These are phyloP conservation scores for Biancaea sappan DNA, from an alignment of 306 rosid species.

Conservation along the genomic window DNA sequence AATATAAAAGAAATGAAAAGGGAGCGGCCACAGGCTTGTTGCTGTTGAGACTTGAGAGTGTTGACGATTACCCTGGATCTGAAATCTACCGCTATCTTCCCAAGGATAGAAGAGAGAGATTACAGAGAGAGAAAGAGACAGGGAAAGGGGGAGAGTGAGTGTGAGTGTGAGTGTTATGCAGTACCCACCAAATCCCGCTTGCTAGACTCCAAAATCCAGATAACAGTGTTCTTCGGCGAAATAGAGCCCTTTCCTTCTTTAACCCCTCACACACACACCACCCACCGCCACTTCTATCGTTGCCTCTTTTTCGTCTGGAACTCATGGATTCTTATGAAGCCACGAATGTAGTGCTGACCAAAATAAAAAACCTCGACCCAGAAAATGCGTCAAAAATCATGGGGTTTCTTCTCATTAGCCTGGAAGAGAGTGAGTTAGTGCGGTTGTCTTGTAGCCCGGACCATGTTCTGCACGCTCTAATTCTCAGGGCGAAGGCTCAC, in stretches of 20 bases:
- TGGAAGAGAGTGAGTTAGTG: conserved; percentile 70
- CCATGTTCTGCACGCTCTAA: conserved; percentile 53
- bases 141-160: neutral
- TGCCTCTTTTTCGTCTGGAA: neutral
- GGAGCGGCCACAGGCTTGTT: neutral
- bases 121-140: conserved; percentile 42
- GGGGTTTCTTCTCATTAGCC: conserved; percentile 80
- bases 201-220: conserved; percentile 47
- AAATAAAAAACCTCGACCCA: conserved; percentile 72
- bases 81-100: conserved; percentile 55
- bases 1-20: neutral
- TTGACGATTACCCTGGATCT: conserved; percentile 44
- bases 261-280: neutral
- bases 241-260: neutral
- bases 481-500: conserved; percentile 64
- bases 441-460: conserved; percentile 77
- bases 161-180: neutral
- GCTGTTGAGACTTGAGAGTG: neutral
- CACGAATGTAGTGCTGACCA: conserved; percentile 64
- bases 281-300: neutral
- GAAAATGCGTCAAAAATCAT: conserved; percentile 89
- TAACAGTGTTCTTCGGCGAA: neutral
- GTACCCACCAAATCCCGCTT: conserved; percentile 32
- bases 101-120: conserved; percentile 52
- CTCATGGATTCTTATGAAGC: conserved; percentile 85